Percentiles rank a stretch among this genome's conserved stretches.
Evolutionary conservation across 2,329 filamentous ascomycete species (phyloP).

Genomic region (Colletotrichum costaricense): DNA sequence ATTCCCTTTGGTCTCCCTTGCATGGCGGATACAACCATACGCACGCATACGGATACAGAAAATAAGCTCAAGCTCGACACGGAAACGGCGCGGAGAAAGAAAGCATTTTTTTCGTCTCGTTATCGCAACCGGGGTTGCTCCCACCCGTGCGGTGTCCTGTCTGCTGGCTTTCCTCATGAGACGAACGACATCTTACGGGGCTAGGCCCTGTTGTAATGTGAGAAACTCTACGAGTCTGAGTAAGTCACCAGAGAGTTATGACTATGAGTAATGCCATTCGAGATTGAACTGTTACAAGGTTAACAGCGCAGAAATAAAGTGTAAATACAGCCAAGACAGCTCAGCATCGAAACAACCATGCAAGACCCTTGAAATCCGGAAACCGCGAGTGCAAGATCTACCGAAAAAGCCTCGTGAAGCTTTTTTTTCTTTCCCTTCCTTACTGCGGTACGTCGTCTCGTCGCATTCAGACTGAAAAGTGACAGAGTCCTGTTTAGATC

Average conservation of each 20-base stretch:
- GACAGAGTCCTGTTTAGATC: neutral
- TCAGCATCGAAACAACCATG: neutral
- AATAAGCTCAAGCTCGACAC: neutral
- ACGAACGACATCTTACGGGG: neutral
- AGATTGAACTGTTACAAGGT: neutral
- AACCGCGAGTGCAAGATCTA: neutral
- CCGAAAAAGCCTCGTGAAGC: neutral
- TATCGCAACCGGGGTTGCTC: neutral
- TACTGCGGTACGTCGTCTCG: neutral
- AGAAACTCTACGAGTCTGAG: neutral
- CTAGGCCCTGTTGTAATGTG: neutral
- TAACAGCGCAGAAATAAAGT: neutral
- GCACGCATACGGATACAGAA: neutral
- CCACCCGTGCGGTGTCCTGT: neutral
- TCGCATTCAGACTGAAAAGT: neutral
- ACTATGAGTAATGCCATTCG: neutral
- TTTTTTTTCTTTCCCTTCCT: neutral
- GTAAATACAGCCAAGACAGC: neutral
- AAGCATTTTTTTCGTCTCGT: neutral
- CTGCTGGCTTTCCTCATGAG: neutral
- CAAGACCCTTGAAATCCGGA: neutral
- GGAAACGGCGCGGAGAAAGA: neutral
- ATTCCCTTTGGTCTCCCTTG: neutral
- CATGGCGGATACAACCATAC: neutral
- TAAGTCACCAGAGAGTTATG: neutral